phyloP scores from a whole-genome alignment of 805 yeast species.

The Jamesozyma piceae region DNA sequence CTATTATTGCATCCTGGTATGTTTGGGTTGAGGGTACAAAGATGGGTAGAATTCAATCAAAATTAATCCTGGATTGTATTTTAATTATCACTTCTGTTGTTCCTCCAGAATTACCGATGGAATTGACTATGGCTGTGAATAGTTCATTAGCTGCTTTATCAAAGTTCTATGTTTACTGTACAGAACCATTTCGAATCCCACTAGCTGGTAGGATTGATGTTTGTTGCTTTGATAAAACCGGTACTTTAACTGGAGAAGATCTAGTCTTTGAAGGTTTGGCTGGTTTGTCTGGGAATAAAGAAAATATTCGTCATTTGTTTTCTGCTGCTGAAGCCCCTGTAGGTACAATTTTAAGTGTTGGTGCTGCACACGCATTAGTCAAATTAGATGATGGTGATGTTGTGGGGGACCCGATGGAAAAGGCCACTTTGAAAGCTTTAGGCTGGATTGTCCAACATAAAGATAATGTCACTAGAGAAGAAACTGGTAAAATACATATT shows the following conservation, averaged over 20 bases:
- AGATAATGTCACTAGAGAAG: constrained; percentile 51
- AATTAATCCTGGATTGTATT: constrained; percentile 89
- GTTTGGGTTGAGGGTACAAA: constrained; percentile 97
- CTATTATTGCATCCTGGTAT: constrained; percentile 92
- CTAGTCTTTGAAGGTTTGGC: constrained; percentile 94
- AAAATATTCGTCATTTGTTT: constrained; percentile 44
- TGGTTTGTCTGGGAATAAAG: constrained; percentile 45
- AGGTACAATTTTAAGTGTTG: constrained; percentile 63
- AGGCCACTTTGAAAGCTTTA: constrained; percentile 82
- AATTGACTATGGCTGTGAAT: constrained; percentile 95
- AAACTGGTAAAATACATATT: constrained; percentile 47
- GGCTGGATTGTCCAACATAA: constrained; percentile 76
- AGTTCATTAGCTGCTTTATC: constrained; percentile 79
- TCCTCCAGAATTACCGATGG: constrained; percentile 99
- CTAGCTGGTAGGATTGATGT: constrained; percentile 96
- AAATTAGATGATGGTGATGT: constrained; percentile 91
- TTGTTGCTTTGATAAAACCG: constrained; percentile 97
- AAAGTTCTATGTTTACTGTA: constrained; percentile 85
- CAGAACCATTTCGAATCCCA: constrained; percentile 97
- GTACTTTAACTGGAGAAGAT: constrained; percentile 95
- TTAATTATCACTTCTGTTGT: constrained; percentile 94
- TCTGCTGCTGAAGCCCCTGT: constrained; percentile 56
- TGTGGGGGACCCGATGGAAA: constrained; percentile 99
- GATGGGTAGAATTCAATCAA: constrained; percentile 91
- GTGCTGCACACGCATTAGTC: constrained; percentile 94